Conservation (phyloP, 352 stramenopile species). For the Discostella stelligera region DNA sequence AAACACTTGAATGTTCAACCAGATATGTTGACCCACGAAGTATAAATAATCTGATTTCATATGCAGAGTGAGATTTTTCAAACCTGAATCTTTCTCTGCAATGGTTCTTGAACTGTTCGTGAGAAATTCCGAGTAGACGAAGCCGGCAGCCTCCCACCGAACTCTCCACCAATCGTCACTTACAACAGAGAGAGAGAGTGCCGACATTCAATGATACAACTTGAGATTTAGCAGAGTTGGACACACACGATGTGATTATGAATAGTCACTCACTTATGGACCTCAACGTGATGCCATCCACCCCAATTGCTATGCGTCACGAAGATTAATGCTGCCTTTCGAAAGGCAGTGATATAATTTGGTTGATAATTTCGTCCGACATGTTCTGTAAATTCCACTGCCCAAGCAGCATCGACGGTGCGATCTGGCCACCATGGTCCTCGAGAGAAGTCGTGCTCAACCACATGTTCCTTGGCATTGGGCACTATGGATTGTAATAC, state of each 20-base stretch:
- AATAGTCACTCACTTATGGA: slow-evolving; percentile 51
- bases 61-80: slow-evolving; percentile 10
- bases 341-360: slow-evolving; percentile 81
- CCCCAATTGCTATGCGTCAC: slow-evolving; percentile 56
- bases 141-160: slow-evolving; percentile 68
- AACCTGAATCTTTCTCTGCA: neutral
- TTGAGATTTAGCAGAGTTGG: neutral
- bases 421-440: slow-evolving; percentile 81
- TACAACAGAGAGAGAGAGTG: neutral
- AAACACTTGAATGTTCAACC: slow-evolving; percentile 5
- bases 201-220: neutral
- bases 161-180: slow-evolving; percentile 76
- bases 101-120: slow-evolving; percentile 45
- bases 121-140: slow-evolving; percentile 70
- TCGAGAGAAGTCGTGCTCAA: slow-evolving; percentile 81
- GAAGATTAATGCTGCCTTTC: slow-evolving; percentile 46
- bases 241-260: neutral
- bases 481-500: slow-evolving; percentile 65
- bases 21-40: slow-evolving; percentile 12
- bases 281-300: slow-evolving; percentile 85
- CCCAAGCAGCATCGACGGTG: slow-evolving; percentile 79
- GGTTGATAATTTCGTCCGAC: slow-evolving; percentile 11
- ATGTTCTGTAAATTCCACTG: slow-evolving; percentile 56
- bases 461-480: slow-evolving; percentile 43
- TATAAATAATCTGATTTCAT: slow-evolving; percentile 8